Conservation (phyloP, 371 early-diverging fungal species). For the Mortierella sp. region DNA sequence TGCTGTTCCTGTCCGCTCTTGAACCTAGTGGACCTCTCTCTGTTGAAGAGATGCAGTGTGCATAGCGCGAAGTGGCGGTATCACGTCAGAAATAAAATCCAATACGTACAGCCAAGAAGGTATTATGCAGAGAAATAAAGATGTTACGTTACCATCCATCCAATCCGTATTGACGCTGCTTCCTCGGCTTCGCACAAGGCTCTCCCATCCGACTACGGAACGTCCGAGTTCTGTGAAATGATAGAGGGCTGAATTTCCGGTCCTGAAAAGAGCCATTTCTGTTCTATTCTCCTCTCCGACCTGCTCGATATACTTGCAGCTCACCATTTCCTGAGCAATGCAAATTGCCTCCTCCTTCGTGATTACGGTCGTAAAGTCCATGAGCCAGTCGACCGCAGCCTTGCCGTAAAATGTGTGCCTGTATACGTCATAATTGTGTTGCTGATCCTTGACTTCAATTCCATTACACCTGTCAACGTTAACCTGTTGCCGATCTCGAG, state of each 20-base stretch:
- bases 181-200: constrained; percentile 20
- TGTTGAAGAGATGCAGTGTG: not conserved
- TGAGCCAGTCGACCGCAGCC: constrained; percentile 69
- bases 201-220: constrained; percentile 64
- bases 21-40: constrained; percentile 17
- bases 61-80: no score
- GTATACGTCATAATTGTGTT: constrained; percentile 50
- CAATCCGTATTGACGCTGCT: constrained; percentile 48
- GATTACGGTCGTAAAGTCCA: constrained; percentile 69
- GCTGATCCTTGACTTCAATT: constrained; percentile 57
- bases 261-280: constrained; percentile 56
- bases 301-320: constrained; percentile 66
- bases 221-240: constrained; percentile 68
- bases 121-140: not conserved
- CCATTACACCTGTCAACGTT: constrained; percentile 51
- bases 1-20: constrained; percentile 12
- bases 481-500: constrained; percentile 12
- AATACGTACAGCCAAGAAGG: no score
- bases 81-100: no score
- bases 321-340: constrained; percentile 67
- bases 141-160: constrained; percentile 44
- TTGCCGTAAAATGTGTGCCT: constrained; percentile 54
- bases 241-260: constrained; percentile 63
- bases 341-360: constrained; percentile 71
- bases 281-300: constrained; percentile 56